Evolutionary conservation across 2,329 filamentous ascomycete genomes (phyloP), one percentile per base, ranked within the genome.

Genomic region (Geosmithia flava): DNA sequence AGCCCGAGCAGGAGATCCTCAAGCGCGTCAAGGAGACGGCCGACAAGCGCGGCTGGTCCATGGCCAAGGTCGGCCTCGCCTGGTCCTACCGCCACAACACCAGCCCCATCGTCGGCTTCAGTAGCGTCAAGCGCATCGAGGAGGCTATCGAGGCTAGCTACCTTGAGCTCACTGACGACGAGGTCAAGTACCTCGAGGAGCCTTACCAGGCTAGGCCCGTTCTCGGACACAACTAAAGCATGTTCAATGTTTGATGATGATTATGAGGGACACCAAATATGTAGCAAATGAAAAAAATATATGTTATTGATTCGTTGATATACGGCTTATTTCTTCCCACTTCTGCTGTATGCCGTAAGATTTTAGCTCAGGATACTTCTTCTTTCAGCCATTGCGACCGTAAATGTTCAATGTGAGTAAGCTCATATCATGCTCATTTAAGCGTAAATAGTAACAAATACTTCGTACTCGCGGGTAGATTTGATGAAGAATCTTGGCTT

Each of bases 31-130:
- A 77, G 58, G 72, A 81, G 59, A 54, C 82, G 20, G 75, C 78
- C 1, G 66, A 71, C 55, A 76, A 77, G 65, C 70, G 70, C 51
- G 70, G 65, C 1, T 74, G 74, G 64, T 74, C 70, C 52, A 84
- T 85, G 72, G 72, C 75, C 47, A 75, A 82, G 51, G 75, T 85
- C 17, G 75, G 80, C 1, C 68, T 82, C 46, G 81, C 80, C 2
- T 86, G 82, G 81, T 70, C 72, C 51, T 64, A 74, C 57, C 68
- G 71, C 53, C 65, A 70, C 20, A 70, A 73, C 3, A 61, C 70
- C 15, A 76, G 70, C 52, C 80, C 80, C 1, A 83, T 84, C 53
- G 66, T 83, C 47, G 80, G 81, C 0, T 69, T 83, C 54, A 74
- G 68, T 53, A 81, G 68, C 50, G 62, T 74, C 39, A 66, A 69